Evolutionary conservation across 768 basidiomycete species (phyloP), one percentile per base, ranked within the genome.

Genomic region (Xanthoconium purpureum): DNA sequence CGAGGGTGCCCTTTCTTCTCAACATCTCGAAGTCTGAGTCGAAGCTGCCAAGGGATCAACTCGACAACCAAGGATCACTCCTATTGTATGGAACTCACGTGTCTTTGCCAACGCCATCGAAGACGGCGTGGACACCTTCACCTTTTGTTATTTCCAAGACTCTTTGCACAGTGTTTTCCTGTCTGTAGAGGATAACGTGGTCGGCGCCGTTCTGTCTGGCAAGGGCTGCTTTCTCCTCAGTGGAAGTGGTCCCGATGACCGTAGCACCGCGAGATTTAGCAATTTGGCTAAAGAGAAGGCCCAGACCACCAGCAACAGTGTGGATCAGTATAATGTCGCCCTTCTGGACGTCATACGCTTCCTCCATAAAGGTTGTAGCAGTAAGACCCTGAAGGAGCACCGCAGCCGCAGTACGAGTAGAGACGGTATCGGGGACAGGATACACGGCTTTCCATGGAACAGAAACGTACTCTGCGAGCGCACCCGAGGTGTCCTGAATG

Each of bases 41-140:
- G 67, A 88, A 89, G 6, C 88, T 90, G 61, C 14, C 28, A 39
- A 52, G 54, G 15, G 24, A 42, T 63, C 50, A 55, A 44, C 28
- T 56, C 46, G 10, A 17, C 24, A 49, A 40, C 53, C 15, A 30
- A 49, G 43, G 54, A 37, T 12, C 54, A 24, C 39, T 30, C 32
- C 13, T 6, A 29, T 28, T 1, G 11, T 11, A 32, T 6, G 15
- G 36, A 20, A 78, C 89, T 55, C 73, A 95, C 82, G 94, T 98
- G 69, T 93, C 90, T 76, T 91, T 95, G 2, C 96, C 96, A n/a
- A 99, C 93, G 30, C 96, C 96, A 65, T 99, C 96, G 65, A 88
- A 96, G 24, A 93, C 82, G 15, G 84, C 95, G 59, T 96, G 82
- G 6, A 94, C 90, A 15, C 92, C 91, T 61, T 85, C 78, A 8